Evolutionary conservation across 2,329 filamentous ascomycete species (phyloP).

Genomic region (Pezicula rhizophila): DNA sequence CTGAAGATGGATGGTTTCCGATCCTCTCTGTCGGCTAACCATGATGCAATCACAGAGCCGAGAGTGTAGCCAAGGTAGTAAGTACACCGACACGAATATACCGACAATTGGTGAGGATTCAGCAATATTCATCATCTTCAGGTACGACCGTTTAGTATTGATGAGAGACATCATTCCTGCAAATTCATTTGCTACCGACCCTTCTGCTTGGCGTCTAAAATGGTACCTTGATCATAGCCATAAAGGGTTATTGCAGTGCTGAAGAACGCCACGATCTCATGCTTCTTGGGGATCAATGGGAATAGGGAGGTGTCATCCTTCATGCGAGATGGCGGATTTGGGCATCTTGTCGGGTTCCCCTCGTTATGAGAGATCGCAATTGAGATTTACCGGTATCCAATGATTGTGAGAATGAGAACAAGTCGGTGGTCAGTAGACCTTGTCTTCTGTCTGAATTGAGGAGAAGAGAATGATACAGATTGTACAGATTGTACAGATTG

Average conservation of each 20-base stretch:
- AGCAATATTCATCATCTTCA: constrained; percentile 49
- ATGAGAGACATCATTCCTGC: constrained; percentile 65
- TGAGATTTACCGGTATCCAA: not conserved
- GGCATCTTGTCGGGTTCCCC: constrained; percentile 20
- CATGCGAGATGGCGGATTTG: constrained; percentile 23
- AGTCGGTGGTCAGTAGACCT: not conserved
- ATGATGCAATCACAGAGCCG: constrained; percentile 51
- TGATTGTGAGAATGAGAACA: not conserved
- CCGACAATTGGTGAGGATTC: constrained; percentile 47
- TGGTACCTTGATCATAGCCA: constrained; percentile 71
- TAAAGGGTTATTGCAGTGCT: constrained; percentile 52
- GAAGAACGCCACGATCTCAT: constrained; percentile 32
- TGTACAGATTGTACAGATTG: too few species aligned
- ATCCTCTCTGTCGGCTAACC: constrained; percentile 45
- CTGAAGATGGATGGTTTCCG: constrained; percentile 49
- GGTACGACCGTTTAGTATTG: constrained; percentile 49
- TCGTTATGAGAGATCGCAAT: not conserved
- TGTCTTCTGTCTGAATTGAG: too few species aligned
- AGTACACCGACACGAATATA: constrained; percentile 55
- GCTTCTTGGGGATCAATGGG: constrained; percentile 27
- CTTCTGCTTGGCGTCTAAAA: not conserved
- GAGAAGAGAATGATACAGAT: too few species aligned
- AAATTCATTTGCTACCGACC: not conserved
- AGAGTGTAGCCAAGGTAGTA: constrained; percentile 58
- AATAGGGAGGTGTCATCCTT: constrained; percentile 16